Base-by-base conservation (phyloP, 2,329 filamentous ascomycete species). In the Verticillium dahliae region DNA sequence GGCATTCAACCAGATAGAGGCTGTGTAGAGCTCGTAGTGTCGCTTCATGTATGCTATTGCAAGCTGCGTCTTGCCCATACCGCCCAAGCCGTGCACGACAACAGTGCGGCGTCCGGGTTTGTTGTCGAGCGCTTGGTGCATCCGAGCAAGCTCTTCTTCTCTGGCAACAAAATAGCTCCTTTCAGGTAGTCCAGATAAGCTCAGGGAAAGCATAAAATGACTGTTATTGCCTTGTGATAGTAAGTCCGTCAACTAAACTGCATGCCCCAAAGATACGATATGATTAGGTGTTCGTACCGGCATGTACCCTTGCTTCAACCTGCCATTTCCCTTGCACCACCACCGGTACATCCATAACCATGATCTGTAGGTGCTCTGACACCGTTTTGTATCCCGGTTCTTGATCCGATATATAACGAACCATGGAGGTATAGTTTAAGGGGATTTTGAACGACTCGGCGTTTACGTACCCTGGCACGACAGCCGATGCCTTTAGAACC, bases 51-150 rank as follows among this genome's bases (percentile, higher is more conserved):
- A 80, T 50, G 71, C 68, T 6, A 77, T 66, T 5, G 72, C 69
- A n/a, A 79, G 69, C 65, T 80, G 74, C 18, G 77, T 80, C 69
- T 81, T 81, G 35, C 75, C 77, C 38, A 80, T 78, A 3, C 77
- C 77, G 14, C 77, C 76, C 5, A 78, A 67, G 14, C 77, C 76
- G 57, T 78, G 69, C 7, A 80, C 63, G 31, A 76, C 67, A 39
- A 41, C 39, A 41, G 39, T 41, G 11, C 39, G 6, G 11, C 39
- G 39, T 1, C 39, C 39, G 5, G 39, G 3, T 1, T n/a, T 1
- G 1, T 2, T 41, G 39, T 2, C 39, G 1, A 41, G 39, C 2
- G 1, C n/a, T 41, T 41, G 11, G 10, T 7, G 1, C 39, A 41
- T 41, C 39, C 39, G 15, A 5, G 39, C 14, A 41, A 41, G 3